phyloP scores from a whole-genome alignment of 352 stramenopile species.

The Labyrinthula sp. region DNA sequence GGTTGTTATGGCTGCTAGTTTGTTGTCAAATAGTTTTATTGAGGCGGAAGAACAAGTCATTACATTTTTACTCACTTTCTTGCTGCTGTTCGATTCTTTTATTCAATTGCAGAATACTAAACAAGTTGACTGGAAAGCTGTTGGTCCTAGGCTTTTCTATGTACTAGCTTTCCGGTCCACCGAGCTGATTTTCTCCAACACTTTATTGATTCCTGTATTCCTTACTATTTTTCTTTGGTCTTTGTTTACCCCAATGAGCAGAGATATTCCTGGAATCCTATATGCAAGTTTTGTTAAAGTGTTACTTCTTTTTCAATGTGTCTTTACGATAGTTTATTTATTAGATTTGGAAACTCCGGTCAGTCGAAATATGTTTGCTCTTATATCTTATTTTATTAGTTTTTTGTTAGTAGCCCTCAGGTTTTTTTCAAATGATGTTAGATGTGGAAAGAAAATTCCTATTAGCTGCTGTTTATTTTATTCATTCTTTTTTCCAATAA shows the following conservation, averaged over 20 bases:
- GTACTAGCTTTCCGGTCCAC: not conserved
- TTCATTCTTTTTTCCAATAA: not conserved
- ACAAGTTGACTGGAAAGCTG: not conserved
- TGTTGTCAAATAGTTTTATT: conserved; percentile 59
- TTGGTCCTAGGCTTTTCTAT: not conserved
- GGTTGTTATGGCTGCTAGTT: conserved; percentile 33
- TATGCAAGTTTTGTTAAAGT: too few relatives aligned
- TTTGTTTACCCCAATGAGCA: too few relatives aligned
- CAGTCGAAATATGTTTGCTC: too few relatives aligned
- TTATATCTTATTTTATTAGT: too few relatives aligned
- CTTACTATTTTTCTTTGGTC: conserved; percentile 12
- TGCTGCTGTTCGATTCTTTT: conserved; percentile 5
- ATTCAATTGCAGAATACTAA: not conserved
- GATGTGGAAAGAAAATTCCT: too few relatives aligned
- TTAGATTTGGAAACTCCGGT: too few relatives aligned
- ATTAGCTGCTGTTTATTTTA: conserved; percentile 2
- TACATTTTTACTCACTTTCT: conserved; percentile 39
- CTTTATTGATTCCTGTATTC: conserved; percentile 3
- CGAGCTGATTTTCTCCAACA: not conserved
- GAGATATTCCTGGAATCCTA: too few relatives aligned
- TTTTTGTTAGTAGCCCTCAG: too few relatives aligned
- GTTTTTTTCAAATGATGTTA: too few relatives aligned
- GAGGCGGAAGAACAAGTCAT: conserved; percentile 48
- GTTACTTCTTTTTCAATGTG: too few relatives aligned
- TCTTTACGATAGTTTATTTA: too few relatives aligned